Percentiles rank a stretch among this genome's conserved stretches.
These are phyloP conservation scores for Selaginella moellendorffii DNA, from an alignment of 75 land plant genomes.

Conservation along the genomic window DNA sequence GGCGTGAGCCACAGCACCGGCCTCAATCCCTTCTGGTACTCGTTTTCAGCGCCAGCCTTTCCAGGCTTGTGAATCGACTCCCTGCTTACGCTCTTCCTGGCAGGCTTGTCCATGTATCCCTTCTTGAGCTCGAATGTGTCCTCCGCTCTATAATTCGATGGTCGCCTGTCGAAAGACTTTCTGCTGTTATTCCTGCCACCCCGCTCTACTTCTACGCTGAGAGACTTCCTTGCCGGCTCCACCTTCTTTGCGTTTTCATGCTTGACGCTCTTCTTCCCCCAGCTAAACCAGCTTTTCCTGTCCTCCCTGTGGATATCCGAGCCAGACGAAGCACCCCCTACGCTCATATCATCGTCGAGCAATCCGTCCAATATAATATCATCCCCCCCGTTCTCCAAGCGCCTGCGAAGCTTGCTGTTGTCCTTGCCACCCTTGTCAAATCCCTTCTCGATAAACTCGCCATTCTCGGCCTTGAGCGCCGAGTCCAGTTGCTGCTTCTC, in stretches of 20 bases:
- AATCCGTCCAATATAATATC: conserved; percentile 4
- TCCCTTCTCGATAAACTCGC: conserved; percentile 39
- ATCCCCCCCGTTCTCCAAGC: conserved; percentile 7
- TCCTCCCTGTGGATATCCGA: conserved; percentile 17
- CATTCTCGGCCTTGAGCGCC: conserved; percentile 44
- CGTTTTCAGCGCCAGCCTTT: conserved; percentile 39
- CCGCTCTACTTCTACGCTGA: conserved; percentile 10
- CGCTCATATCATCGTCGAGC: conserved; percentile 13
- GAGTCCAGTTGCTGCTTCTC: conserved; percentile 74
- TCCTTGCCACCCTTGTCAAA: conserved; percentile 44
- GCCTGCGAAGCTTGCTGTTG: background rate
- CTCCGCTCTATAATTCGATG: conserved; percentile 23
- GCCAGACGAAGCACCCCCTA: conserved; percentile 10
- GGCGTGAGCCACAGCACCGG: conserved; percentile 86
- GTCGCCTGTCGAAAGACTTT: conserved; percentile 36
- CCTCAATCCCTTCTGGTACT: conserved; percentile 88
- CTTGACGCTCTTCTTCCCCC: conserved; percentile 60
- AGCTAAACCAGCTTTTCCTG: conserved; percentile 71
- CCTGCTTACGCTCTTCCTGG: conserved; percentile 7
- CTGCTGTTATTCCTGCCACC: conserved; percentile 12
- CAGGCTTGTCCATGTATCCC: conserved; percentile 11
- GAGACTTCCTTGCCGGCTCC: conserved; percentile 32
- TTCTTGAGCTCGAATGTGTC: conserved; percentile 17
- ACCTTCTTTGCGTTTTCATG: conserved; percentile 35
- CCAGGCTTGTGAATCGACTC: conserved; percentile 4